A percentile compares a stretch with the other conserved stretches of the same genome.
Evolutionary conservation across 495 filamentous ascomycete species (phyloP).

Genomic region (Lindgomyces ingoldianus): DNA sequence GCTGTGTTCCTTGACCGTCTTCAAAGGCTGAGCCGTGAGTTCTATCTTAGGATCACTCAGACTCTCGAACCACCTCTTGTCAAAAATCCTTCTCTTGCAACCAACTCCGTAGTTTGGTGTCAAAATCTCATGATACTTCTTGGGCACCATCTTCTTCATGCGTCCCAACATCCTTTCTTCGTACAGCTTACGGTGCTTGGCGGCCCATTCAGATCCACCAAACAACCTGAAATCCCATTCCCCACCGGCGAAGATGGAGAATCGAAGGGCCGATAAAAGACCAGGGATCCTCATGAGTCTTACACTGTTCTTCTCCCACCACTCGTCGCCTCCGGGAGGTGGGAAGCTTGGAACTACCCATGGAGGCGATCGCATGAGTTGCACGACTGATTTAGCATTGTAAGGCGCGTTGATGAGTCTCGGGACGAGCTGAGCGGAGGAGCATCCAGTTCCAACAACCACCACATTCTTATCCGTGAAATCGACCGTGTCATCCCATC

Average conservation of each 20-base stretch:
- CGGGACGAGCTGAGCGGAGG: constrained; percentile 41
- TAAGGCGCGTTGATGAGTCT: constrained; percentile 38
- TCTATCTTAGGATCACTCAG: constrained; percentile 58
- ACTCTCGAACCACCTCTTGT: constrained; percentile 56
- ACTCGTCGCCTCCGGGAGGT: constrained; percentile 44
- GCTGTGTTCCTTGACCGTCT: constrained; percentile 50
- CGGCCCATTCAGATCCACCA: constrained; percentile 11
- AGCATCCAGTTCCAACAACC: constrained; percentile 43
- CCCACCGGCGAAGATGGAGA: constrained; percentile 41
- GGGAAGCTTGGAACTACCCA: constrained; percentile 55
- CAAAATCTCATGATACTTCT: constrained; percentile 65
- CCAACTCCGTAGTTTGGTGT: constrained; percentile 63
- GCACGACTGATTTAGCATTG: constrained; percentile 59
- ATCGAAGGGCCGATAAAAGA: constrained; percentile 44
- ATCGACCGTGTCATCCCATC: constrained; percentile 40
- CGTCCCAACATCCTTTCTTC: constrained; percentile 50
- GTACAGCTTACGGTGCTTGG: constrained; percentile 41
- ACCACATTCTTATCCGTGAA: constrained; percentile 43
- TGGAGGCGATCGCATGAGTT: constrained; percentile 64
- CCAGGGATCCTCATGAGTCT: constrained; percentile 52
- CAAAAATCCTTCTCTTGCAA: constrained; percentile 60
- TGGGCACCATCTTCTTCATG: constrained; percentile 55
- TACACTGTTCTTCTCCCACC: constrained; percentile 50
- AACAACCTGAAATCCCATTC: constrained; percentile 46
- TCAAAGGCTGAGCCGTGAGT: constrained; percentile 58